Percentiles rank a stretch among this genome's conserved stretches.
Conservation (phyloP, 163 green algal species). For the Volvox carteri region DNA sequence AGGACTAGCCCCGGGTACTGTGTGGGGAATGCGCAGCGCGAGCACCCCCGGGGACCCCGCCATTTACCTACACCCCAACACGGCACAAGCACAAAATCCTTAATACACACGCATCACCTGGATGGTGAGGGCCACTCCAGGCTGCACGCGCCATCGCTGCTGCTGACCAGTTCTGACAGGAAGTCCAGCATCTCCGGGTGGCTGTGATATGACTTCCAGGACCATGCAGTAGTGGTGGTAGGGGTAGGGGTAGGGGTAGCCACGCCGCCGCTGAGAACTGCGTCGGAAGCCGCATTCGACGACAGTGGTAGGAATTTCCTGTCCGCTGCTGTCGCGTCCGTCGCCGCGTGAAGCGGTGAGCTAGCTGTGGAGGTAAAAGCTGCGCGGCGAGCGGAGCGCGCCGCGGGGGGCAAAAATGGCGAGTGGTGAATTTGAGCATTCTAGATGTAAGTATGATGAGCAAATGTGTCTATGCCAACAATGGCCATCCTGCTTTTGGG, state of each 20-base stretch:
- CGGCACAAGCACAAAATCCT: no score
- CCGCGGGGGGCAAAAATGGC: background rate
- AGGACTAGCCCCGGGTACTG: no score
- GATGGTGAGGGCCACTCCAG: background rate
- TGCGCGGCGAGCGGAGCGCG: background rate
- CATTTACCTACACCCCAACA: no score
- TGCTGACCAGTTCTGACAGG: background rate
- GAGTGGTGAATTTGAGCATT: background rate
- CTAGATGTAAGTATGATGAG: no score
- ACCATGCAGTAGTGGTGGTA: background rate
- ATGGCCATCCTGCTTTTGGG: no score
- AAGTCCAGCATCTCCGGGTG: constrained; percentile 24
- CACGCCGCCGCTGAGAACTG: background rate
- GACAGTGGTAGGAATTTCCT: background rate
- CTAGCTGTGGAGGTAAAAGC: background rate
- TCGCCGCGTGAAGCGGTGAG: background rate
- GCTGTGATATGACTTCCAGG: constrained; percentile 26
- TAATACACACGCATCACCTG: background rate
- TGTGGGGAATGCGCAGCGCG: no score
- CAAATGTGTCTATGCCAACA: no score
- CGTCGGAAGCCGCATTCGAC: background rate
- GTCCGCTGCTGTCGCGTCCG: background rate
- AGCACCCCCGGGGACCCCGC: no score
- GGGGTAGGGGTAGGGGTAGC: background rate
- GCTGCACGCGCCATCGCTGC: background rate